phyloP scores from a whole-genome alignment of 345 rosid species.

The Draba incana region DNA sequence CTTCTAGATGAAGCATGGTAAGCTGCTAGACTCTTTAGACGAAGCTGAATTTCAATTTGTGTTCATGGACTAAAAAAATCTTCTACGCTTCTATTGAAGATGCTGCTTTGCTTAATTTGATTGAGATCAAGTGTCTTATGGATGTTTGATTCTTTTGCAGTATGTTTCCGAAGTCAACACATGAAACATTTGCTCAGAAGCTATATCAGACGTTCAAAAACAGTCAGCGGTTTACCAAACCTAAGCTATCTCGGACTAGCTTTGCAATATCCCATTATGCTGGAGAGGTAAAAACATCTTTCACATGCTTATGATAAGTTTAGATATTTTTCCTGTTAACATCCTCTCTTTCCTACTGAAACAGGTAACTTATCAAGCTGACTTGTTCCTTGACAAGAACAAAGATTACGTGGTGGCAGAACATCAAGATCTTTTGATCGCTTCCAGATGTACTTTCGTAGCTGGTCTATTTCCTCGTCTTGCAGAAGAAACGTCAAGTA shows the following conservation, averaged over 20 bases:
- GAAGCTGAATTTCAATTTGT: constrained; percentile 15
- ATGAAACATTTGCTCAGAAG: constrained; percentile 99
- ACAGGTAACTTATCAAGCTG: constrained; percentile 93
- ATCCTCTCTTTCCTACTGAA: constrained; percentile 32
- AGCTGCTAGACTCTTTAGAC: constrained; percentile 37
- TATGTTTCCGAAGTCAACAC: constrained; percentile 98
- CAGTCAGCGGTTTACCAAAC: constrained; percentile 93
- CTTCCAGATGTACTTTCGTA: constrained; percentile 78
- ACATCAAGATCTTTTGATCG: constrained; percentile 91
- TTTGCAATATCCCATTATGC: constrained; percentile 97
- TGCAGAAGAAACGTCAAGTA: constrained; percentile 88
- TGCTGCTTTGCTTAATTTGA: constrained; percentile 24
- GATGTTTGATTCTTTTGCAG: constrained; percentile 51
- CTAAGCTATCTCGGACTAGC: constrained; percentile 96
- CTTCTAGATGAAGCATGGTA: constrained; percentile 99
- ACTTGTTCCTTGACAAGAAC: constrained; percentile 95
- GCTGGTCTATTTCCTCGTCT: constrained; percentile 84
- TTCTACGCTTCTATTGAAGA: constrained; percentile 24
- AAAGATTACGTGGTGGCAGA: constrained; percentile 99
- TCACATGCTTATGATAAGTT: constrained; percentile 26
- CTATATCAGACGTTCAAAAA: constrained; percentile 95
- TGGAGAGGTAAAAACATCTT: constrained; percentile 75
- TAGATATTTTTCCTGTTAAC: constrained; percentile 28
- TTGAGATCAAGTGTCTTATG: constrained; percentile 24
- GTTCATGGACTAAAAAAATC: constrained; percentile 14